A percentile compares a stretch with the other conserved stretches of the same genome.
Evolutionary conservation across 768 basidiomycete species (phyloP).

Genomic region (Naematelia aurantialba): DNA sequence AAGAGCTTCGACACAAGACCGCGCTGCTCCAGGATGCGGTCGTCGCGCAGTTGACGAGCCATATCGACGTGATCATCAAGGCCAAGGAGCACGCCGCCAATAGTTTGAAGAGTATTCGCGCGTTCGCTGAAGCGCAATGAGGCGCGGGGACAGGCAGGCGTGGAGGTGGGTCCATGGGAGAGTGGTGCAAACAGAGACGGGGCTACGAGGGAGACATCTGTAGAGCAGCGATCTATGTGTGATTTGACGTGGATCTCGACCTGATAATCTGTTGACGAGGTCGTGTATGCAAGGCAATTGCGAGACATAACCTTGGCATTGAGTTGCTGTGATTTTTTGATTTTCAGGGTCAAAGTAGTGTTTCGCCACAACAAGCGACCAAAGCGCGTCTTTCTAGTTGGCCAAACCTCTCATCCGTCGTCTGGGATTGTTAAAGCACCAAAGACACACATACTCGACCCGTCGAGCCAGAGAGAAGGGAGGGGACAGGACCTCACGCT

Average conservation of each 20-base stretch:
- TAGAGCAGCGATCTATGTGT: neutral
- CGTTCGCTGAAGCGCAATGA: slow-evolving; percentile 37
- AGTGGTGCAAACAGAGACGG: no score
- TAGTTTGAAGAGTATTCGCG: slow-evolving; percentile 32
- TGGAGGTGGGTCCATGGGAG: no score
- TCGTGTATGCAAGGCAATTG: neutral
- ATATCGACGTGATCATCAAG: slow-evolving; percentile 43
- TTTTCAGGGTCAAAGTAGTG: neutral
- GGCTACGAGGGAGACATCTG: neutral
- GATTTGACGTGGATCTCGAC: neutral
- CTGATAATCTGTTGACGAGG: neutral
- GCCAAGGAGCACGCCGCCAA: slow-evolving; percentile 44
- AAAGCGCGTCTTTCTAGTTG: neutral
- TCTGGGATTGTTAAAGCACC: no score
- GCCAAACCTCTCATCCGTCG: neutral
- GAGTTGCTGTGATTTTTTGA: no score
- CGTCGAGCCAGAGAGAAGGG: no score
- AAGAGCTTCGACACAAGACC: slow-evolving; percentile 39
- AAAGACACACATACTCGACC: no score
- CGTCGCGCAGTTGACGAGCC: slow-evolving; percentile 28
- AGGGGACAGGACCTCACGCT: no score
- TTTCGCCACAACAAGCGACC: neutral
- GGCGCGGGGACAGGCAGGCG: no score
- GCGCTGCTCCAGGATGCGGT: slow-evolving; percentile 32
- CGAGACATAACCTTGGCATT: no score